Percentiles rank a stretch among this genome's conserved stretches.
phyloP scores from a whole-genome alignment of 345 rosid species.

The Populus euphratica region DNA sequence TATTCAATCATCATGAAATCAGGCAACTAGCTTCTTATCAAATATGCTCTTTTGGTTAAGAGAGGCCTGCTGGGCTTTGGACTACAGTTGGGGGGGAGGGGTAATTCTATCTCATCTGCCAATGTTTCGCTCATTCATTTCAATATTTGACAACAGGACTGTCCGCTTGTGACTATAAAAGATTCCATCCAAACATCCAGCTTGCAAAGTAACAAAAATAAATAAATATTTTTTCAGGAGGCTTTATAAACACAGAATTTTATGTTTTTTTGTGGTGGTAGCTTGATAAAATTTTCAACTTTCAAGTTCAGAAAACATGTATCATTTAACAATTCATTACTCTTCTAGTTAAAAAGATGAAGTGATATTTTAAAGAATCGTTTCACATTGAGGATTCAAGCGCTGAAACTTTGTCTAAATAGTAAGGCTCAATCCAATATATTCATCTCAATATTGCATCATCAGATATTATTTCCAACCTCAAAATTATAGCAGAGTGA shows the following conservation, averaged over 20 bases:
- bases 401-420: not conserved
- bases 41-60: not conserved
- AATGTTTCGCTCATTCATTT: not conserved
- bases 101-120: not conserved
- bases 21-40: not conserved
- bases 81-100: not conserved
- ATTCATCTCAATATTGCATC: not conserved
- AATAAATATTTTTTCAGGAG: not conserved
- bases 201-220: not conserved
- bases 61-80: not conserved
- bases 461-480: not conserved
- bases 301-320: not conserved
- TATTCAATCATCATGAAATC: not conserved
- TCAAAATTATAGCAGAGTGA: not conserved
- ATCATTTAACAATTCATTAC: not conserved
- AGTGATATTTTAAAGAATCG: not conserved
- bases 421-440: not conserved
- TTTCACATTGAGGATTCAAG: not conserved
- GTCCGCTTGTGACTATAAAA: not conserved
- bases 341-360: not conserved
- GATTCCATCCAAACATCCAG: not conserved
- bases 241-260: not conserved
- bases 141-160: not conserved
- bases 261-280: not conserved
- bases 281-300: not conserved